phyloP scores from a whole-genome alignment of 2,329 filamentous ascomycete species.

The Drechslera avenae region DNA sequence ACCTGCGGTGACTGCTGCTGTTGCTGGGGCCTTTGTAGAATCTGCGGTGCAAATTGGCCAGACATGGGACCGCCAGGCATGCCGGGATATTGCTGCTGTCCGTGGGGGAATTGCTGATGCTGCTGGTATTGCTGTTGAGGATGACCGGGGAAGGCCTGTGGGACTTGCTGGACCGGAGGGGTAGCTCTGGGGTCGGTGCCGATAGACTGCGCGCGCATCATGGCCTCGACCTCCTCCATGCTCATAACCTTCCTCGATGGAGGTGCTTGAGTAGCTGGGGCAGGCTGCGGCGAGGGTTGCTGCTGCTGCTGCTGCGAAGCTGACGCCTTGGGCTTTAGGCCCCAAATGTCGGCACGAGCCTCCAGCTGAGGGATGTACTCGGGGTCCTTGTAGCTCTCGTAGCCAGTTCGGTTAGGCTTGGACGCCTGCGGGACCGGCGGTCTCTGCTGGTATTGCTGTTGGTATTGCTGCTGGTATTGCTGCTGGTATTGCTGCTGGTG shows the following conservation, averaged over 20 bases:
- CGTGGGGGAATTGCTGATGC: slow-evolving; percentile 36
- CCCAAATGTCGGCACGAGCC: slow-evolving; percentile 93
- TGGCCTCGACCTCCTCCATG: slow-evolving; percentile 93
- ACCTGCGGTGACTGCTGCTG: slow-evolving; percentile 48
- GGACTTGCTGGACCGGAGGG: slow-evolving; percentile 40
- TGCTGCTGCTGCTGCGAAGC: slow-evolving; percentile 41
- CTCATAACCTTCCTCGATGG: slow-evolving; percentile 81
- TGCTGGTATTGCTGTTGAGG: slow-evolving; percentile 12
- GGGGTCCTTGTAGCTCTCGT: slow-evolving; percentile 86
- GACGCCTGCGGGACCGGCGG: slow-evolving; percentile 51
- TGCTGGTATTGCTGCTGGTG: slow-evolving; percentile 22
- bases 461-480: slow-evolving; percentile 31
- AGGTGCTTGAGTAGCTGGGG: slow-evolving; percentile 24
- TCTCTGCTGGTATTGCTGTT: slow-evolving; percentile 40
- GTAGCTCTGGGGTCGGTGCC: slow-evolving; percentile 22
- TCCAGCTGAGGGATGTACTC: slow-evolving; percentile 88
- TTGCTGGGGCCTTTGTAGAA: slow-evolving; percentile 54
- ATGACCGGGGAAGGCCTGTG: slow-evolving; percentile 20
- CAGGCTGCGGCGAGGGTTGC: slow-evolving; percentile 33
- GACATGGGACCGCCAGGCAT: slow-evolving; percentile 41
- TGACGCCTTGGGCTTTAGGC: slow-evolving; percentile 67
- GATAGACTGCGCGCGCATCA: slow-evolving; percentile 75
- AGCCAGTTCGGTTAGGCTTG: slow-evolving; percentile 76
- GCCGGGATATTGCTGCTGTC: slow-evolving; percentile 38
- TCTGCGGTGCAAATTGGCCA: slow-evolving; percentile 55